phyloP scores from a whole-genome alignment of 2,329 filamentous ascomycete genomes.

The Alternaria angustiovoidea region DNA sequence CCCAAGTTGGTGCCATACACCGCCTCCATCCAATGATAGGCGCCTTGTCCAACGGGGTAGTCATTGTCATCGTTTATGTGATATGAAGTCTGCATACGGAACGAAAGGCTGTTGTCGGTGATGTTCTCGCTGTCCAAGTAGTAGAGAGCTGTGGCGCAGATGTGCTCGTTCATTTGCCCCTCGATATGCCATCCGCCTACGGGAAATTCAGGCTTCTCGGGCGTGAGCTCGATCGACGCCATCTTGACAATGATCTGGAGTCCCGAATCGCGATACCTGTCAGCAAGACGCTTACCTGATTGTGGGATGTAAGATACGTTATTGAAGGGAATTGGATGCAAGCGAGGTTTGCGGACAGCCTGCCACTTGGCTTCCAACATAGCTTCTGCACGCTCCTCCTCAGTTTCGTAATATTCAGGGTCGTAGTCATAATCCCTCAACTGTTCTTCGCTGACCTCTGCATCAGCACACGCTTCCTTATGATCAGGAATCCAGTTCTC shows the following conservation, averaged over 20 bases:
- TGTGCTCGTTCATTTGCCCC: constrained; percentile 66
- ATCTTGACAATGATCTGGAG: constrained; percentile 72
- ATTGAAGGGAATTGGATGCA: constrained; percentile 19
- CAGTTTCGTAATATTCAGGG: neutral
- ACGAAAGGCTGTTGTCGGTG: constrained; percentile 45
- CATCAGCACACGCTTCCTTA: constrained; percentile 6
- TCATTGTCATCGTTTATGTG: constrained; percentile 8
- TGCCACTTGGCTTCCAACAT: constrained; percentile 24
- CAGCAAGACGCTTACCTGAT: constrained; percentile 16
- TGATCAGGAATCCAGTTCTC: constrained; percentile 25
- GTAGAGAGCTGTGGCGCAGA: constrained; percentile 69
- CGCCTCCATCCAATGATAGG: constrained; percentile 25
- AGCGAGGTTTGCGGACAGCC: constrained; percentile 23
- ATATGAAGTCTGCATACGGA: constrained; percentile 29
- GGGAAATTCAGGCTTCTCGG: constrained; percentile 63
- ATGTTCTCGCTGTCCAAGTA: constrained; percentile 70
- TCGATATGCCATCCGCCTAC: constrained; percentile 65
- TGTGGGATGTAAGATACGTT: constrained; percentile 26
- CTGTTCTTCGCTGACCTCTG: constrained; percentile 5
- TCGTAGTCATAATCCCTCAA: neutral
- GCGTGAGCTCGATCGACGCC: constrained; percentile 66
- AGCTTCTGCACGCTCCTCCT: constrained; percentile 6
- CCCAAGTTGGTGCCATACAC: constrained; percentile 24
- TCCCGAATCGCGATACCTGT: constrained; percentile 24
- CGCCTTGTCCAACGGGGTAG: constrained; percentile 21